Evolutionary conservation across 2,329 filamentous ascomycete species (phyloP).

Genomic region (Fusarium chuoi): DNA sequence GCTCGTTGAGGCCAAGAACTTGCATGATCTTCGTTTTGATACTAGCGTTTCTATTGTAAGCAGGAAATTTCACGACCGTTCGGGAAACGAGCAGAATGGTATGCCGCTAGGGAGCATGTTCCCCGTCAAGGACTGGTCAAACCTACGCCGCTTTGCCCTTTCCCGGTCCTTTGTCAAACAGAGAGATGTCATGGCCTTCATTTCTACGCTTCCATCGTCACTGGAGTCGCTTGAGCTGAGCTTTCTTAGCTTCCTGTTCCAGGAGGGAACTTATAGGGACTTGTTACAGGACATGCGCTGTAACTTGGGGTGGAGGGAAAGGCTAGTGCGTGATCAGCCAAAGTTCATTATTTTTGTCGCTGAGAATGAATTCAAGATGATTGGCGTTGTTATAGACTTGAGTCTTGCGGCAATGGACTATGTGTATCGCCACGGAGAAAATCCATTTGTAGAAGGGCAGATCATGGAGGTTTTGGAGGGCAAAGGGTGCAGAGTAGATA

Average conservation of each 20-base stretch:
- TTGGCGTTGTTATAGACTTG: background rate
- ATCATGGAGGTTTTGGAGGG: fast-evolving
- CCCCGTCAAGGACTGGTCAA: constrained; percentile 43
- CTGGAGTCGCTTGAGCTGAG: constrained; percentile 49
- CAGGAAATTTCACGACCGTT: fast-evolving
- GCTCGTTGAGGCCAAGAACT: constrained; percentile 16
- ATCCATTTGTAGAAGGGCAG: background rate
- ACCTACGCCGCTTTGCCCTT: constrained; percentile 47
- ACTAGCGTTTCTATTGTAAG: background rate
- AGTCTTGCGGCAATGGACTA: background rate
- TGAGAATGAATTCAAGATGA: fast-evolving
- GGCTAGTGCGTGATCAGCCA: background rate
- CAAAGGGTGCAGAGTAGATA: fast-evolving
- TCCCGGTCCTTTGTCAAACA: constrained; percentile 44
- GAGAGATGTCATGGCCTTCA: constrained; percentile 44
- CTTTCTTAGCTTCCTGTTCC: constrained; percentile 42
- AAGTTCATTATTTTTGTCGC: background rate
- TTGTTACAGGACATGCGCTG: constrained; percentile 10
- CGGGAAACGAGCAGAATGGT: background rate
- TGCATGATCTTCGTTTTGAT: constrained; percentile 41
- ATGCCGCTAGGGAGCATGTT: constrained; percentile 45
- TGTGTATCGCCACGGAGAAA: background rate
- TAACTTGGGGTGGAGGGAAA: constrained; percentile 5
- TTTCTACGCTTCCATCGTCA: constrained; percentile 42
- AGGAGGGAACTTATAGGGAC: background rate